These are phyloP conservation scores for Arctostaphylos glauca DNA, from an alignment of 148 eudicot genomes.

Conservation along the genomic window DNA sequence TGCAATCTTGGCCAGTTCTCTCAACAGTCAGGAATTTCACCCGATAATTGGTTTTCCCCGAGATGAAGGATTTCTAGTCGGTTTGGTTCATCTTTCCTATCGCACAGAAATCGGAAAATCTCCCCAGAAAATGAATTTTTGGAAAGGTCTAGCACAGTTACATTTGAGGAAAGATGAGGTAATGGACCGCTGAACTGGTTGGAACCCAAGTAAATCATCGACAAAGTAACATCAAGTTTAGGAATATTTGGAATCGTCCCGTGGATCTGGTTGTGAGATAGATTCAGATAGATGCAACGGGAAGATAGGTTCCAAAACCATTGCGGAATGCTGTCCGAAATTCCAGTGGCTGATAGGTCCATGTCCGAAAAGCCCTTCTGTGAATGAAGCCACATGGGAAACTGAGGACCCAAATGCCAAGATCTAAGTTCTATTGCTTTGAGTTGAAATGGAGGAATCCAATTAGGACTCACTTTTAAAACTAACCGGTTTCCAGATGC, in stretches of 20 bases:
- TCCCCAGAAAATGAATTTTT: too few relatives aligned
- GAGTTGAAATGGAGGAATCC: slow-evolving; percentile 28
- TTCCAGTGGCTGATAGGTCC: too few relatives aligned
- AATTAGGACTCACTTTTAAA: slow-evolving; percentile 11
- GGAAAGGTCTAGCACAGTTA: not conserved
- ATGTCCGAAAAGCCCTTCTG: too few relatives aligned
- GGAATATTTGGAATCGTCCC: not conserved
- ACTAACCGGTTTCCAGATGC: slow-evolving; percentile 14
- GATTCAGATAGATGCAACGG: too few relatives aligned
- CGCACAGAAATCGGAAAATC: too few relatives aligned
- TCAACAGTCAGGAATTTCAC: slow-evolving; percentile 20
- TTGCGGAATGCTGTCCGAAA: too few relatives aligned
- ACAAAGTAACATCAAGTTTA: too few relatives aligned
- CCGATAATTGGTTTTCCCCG: too few relatives aligned
- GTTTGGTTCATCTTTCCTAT: too few relatives aligned
- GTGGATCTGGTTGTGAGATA: slow-evolving; percentile 6
- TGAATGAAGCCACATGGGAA: too few relatives aligned
- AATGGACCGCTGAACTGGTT: not conserved
- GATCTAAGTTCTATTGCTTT: not conserved
- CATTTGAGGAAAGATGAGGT: not conserved
- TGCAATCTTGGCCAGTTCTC: not conserved
- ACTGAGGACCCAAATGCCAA: not conserved
- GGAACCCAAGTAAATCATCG: not conserved
- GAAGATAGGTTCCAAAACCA: too few relatives aligned
- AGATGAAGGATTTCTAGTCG: too few relatives aligned